Percentiles rank a stretch among this genome's conserved stretches.
These are phyloP conservation scores for Penicillium sp. DNA, from an alignment of 2,329 filamentous ascomycete genomes.

Conservation along the genomic window DNA sequence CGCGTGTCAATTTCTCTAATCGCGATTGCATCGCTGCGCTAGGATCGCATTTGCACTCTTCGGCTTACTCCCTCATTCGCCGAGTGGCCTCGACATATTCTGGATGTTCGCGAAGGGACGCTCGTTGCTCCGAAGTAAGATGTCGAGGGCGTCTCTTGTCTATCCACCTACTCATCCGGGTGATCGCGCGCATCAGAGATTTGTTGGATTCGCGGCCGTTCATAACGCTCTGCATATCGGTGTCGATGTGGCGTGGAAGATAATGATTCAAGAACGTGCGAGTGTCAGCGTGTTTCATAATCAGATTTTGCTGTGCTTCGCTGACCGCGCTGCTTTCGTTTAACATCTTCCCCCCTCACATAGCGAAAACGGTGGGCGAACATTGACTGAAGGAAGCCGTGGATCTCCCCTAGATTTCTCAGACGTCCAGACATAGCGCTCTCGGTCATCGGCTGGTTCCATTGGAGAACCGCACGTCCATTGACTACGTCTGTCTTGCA, in stretches of 20 bases:
- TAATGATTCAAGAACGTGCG: constrained; percentile 24
- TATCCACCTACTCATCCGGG: constrained; percentile 14
- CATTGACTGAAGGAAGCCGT: no score
- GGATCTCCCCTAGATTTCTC: no score
- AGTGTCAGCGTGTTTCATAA: constrained; percentile 26
- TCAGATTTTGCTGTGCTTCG: constrained; percentile 32
- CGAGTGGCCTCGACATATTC: no score
- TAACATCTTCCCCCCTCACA: no score
- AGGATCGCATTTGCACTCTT: no score
- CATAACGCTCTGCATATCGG: constrained; percentile 14
- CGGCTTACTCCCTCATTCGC: no score
- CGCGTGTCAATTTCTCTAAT: no score
- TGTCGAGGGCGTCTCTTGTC: constrained; percentile 8
- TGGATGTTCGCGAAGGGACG: no score
- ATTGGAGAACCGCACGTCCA: background rate
- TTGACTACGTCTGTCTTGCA: constrained; percentile 8
- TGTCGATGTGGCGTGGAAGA: constrained; percentile 13
- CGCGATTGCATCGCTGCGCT: no score
- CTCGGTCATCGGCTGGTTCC: no score
- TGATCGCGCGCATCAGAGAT: constrained; percentile 8
- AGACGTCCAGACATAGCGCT: no score
- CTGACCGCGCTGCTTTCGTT: constrained; percentile 16
- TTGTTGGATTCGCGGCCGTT: constrained; percentile 9
- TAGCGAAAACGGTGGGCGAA: no score
- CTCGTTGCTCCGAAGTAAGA: constrained; percentile 1